These are phyloP conservation scores for Neofusicoccum umdonicola DNA, from an alignment of 2,329 filamentous ascomycete genomes.

Conservation along the genomic window DNA sequence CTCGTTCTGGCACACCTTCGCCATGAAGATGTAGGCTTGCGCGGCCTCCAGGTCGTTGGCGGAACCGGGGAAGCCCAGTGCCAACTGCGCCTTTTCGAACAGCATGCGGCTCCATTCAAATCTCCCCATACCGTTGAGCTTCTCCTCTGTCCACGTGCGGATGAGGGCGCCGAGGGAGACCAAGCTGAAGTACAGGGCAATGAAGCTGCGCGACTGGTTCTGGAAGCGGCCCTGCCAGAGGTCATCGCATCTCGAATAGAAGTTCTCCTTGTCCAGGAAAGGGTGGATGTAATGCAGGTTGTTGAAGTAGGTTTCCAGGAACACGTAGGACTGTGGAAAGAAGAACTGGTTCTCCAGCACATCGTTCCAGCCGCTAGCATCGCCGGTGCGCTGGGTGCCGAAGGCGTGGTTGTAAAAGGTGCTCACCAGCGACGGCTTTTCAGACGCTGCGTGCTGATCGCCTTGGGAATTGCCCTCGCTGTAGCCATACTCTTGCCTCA, in stretches of 20 bases:
- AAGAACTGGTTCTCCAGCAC: slow-evolving; percentile 34
- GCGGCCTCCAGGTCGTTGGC: slow-evolving; percentile 49
- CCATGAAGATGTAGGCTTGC: slow-evolving; percentile 49
- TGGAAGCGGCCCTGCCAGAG: slow-evolving; percentile 40
- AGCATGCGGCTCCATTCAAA: slow-evolving; percentile 49
- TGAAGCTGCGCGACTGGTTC: slow-evolving; percentile 41
- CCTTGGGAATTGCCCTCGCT: background rate
- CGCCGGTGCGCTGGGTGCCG: slow-evolving; percentile 23
- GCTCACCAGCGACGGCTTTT: slow-evolving; percentile 43
- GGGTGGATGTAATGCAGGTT: slow-evolving; percentile 51
- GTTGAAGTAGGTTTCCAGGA: slow-evolving; percentile 49
- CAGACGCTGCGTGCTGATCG: slow-evolving; percentile 22
- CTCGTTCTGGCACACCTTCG: slow-evolving; percentile 52
- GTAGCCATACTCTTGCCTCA: slow-evolving; percentile 31
- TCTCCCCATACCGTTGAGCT: slow-evolving; percentile 43
- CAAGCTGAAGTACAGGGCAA: slow-evolving; percentile 48
- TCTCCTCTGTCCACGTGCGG: slow-evolving; percentile 44
- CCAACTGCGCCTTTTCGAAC: slow-evolving; percentile 43
- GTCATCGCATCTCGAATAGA: slow-evolving; percentile 43
- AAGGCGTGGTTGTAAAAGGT: slow-evolving; percentile 49
- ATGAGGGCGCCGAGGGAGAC: slow-evolving; percentile 48
- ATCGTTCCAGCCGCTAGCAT: slow-evolving; percentile 15
- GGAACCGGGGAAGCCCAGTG: slow-evolving; percentile 41
- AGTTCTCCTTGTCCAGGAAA: slow-evolving; percentile 47
- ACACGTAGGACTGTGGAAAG: slow-evolving; percentile 45